Evolutionary conservation across 345 rosid species (phyloP).

Genomic region (Anastatica hierochuntica): DNA sequence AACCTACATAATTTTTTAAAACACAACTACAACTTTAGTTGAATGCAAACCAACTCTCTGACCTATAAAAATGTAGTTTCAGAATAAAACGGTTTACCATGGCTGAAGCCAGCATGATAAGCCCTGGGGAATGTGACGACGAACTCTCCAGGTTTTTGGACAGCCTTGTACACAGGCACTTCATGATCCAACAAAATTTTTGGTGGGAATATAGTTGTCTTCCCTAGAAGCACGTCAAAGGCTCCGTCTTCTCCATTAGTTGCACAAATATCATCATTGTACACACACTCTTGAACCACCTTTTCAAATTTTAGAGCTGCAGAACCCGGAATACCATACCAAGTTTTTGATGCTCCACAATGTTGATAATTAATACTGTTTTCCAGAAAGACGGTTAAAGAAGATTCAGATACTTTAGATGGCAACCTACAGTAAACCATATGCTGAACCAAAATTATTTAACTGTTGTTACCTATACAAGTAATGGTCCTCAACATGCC

Average conservation of each 20-base stretch:
- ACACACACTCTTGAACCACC: constrained; percentile 80
- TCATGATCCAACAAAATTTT: constrained; percentile 66
- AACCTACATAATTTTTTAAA: constrained; percentile 44
- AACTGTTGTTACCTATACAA: constrained; percentile 64
- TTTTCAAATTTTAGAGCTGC: constrained; percentile 89
- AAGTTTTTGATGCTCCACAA: constrained; percentile 98
- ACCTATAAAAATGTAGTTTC: background rate
- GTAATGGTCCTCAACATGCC: constrained; percentile 99
- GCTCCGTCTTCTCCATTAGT: constrained; percentile 90
- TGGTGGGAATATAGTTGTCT: constrained; percentile 95
- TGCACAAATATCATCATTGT: constrained; percentile 62
- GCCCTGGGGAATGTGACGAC: constrained; percentile 90
- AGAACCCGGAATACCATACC: constrained; percentile 97
- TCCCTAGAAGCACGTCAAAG: constrained; percentile 91
- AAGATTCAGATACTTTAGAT: background rate
- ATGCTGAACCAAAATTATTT: background rate
- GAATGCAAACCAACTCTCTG: background rate
- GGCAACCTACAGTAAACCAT: background rate
- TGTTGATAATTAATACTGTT: constrained; percentile 97
- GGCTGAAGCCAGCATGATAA: constrained; percentile 99
- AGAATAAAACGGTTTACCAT: constrained; percentile 39
- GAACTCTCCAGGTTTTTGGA: constrained; percentile 96
- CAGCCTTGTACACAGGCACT: constrained; percentile 94
- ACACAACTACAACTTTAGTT: constrained; percentile 3
- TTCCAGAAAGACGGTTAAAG: background rate